Base-by-base conservation (phyloP, 805 yeast genomes). In the Candida pseudoglaebosa region DNA sequence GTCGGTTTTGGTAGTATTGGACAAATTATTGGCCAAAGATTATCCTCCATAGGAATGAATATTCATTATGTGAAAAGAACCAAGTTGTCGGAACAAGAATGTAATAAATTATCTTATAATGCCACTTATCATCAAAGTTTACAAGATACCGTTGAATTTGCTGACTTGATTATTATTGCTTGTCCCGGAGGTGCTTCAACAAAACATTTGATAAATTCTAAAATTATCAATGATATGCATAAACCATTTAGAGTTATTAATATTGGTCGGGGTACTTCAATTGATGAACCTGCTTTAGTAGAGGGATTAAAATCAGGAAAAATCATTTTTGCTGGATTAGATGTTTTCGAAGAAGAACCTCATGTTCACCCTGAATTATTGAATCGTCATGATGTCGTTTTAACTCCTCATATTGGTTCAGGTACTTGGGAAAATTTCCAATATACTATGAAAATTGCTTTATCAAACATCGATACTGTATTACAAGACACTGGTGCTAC, bases 1-100 rank as follows among this genome's bases (percentile, higher is more conserved):
- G 77, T 83, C 2, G 95, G 95, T 0, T 80, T 84, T 49, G 95
- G 95, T 1, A 67, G 77, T 18, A 85, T 85, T 48, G 95, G 95
- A 8, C 72, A 72, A 52, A 67, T 70, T 24, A 75, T 83, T 42
- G 93, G 79, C 2, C 59, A 58, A 32, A 69, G 84, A 50, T 65
- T 85, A 42, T 40, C 65, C 29, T 62, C 64, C 14, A 57, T 85
- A 24, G 88, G 86, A 7, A 79, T 84, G 85, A 60, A 74, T 19
- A 67, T 85, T 30, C 73, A 73, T 40, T 84, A 84, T 48, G 71
- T 77, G 38, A 83, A 82, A 48, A 70, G 89, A 50, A 64, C 66
- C 0, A 58, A 64, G 22, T 57, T 78, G 38, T 41, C 71, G 0
- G 48, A 44, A 6, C 37, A 42, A 3, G 70, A 67, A 22, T 61